Base-by-base conservation (phyloP, 148 eudicot species). In the Rhododendron mucronatum region DNA sequence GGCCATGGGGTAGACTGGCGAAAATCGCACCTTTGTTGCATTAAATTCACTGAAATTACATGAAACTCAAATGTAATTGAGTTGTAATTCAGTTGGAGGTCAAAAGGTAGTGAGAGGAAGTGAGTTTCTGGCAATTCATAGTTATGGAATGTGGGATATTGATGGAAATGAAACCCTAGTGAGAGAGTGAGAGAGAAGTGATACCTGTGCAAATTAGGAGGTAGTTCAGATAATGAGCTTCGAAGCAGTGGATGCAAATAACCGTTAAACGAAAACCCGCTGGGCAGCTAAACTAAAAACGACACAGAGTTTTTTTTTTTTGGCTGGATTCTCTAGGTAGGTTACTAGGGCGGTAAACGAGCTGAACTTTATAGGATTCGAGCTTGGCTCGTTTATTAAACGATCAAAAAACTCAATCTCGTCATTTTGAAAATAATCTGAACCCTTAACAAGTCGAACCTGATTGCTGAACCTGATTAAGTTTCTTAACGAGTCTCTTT, bases 1-100 rank as follows among this genome's bases (percentile, higher is more conserved):
- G 59, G 91, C 92, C 96, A 93, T 92, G 76, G 83, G 53, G 48
- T 1, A 37, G 51, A 80, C 28, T 26, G 59, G 80, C 26, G 67
- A 18, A 75, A 37, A 39, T 50, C 14, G 80, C 20, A 20, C 59
- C 63, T 81, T 21, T 5, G 0, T 10, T 35, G 81, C 33, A 45
- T 67, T 53, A 81, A 59, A 82, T 53, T 80, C 16, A 21, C 37
- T 23, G 33, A 35, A 67, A 50, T 12, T 11, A 15, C 10, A 48
- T 10, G 18, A 53, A n/a, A 81, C 65, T 50, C 48, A 67, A 35
- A 33, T 4, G 45, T 2, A 26, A 82, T 12, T 6, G 1, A 15
- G 23, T 9, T 67, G 41, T 15, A 69, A 84, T 73, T 73, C 65
- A 50, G 28, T 48, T n/a, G 16, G 39, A 80, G 39, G n/a, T 33